Percentiles rank a stretch among this genome's conserved stretches.
Evolutionary conservation across 2,329 filamentous ascomycete species (phyloP).

Genomic region (Aureobasidium zeae): DNA sequence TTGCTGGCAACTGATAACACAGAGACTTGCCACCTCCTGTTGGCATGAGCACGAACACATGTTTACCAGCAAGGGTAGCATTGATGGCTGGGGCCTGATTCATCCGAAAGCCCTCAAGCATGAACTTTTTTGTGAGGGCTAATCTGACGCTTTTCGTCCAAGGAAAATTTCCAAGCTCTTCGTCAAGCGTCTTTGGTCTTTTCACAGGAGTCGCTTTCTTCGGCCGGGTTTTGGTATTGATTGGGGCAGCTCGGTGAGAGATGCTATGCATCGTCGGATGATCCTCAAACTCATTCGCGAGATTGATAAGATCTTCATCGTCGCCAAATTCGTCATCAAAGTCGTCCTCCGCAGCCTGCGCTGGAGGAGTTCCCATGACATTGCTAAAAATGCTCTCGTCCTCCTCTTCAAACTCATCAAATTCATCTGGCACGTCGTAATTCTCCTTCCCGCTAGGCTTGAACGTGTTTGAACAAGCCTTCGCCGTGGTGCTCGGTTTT

Average conservation of each 20-base stretch:
- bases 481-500: constrained; percentile 3
- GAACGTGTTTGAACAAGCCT: neutral
- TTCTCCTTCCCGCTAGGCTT: constrained; percentile 8
- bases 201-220: constrained; percentile 14
- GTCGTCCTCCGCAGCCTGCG: constrained; percentile 21
- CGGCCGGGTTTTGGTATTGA: constrained; percentile 19
- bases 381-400: constrained; percentile 28
- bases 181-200: constrained; percentile 18
- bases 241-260: constrained; percentile 20
- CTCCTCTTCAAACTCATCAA: constrained; percentile 21
- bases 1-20: constrained; percentile 88
- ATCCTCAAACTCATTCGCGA: constrained; percentile 36
- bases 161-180: constrained; percentile 48
- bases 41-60: constrained; percentile 94
- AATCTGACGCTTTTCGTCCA: constrained; percentile 83
- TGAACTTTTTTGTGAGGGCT: constrained; percentile 74
- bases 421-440: constrained; percentile 15
- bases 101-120: constrained; percentile 74
- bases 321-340: constrained; percentile 29
- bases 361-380: constrained; percentile 31
- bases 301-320: constrained; percentile 33
- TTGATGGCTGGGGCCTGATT: constrained; percentile 97
- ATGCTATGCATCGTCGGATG: constrained; percentile 19
- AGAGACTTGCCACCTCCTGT: constrained; percentile 95
- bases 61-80: constrained; percentile 74